These are phyloP conservation scores for Sporothrix curviconia DNA, from an alignment of 2,329 filamentous ascomycete genomes.

Conservation along the genomic window DNA sequence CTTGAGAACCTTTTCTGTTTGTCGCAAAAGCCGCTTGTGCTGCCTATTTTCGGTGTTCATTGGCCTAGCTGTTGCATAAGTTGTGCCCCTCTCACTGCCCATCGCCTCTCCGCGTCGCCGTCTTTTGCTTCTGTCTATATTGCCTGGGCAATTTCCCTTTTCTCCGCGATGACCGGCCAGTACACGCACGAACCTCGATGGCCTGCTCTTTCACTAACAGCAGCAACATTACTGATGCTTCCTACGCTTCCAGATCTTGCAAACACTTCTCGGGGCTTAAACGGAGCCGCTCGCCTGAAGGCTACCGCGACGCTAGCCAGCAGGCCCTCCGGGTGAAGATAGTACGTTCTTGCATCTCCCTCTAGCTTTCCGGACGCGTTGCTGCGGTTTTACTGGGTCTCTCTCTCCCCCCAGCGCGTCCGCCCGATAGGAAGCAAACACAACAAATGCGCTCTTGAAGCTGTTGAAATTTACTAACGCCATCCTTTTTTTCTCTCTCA, in stretches of 20 bases:
- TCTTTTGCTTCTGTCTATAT: not conserved
- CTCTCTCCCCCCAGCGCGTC: too few relatives aligned
- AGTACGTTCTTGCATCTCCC: conserved; percentile 51
- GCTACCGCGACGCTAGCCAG: conserved; percentile 48
- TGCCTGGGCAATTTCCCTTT: not conserved
- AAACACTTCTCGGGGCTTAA: conserved; percentile 59
- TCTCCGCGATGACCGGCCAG: conserved; percentile 10
- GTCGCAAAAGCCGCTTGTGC: too few relatives aligned
- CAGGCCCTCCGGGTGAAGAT: conserved; percentile 59
- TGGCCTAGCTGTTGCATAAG: too few relatives aligned
- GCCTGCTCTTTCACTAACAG: not conserved
- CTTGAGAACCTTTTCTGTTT: not conserved
- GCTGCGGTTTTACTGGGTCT: too few relatives aligned
- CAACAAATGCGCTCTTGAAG: too few relatives aligned
- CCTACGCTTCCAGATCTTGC: conserved; percentile 16
- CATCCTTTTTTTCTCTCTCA: conserved; percentile 26
- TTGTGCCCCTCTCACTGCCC: too few relatives aligned
- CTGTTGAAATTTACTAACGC: conserved; percentile 29
- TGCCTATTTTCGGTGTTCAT: not conserved
- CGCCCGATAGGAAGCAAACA: not conserved
- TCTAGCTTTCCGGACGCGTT: not conserved
- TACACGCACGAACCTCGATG: conserved; percentile 25
- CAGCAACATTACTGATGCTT: conserved; percentile 6
- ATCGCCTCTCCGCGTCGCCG: not conserved
- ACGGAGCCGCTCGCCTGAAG: conserved; percentile 69